Evolutionary conservation across 108 stramenopile genomes (phyloP), one percentile per base, ranked within the genome.

Genomic region (Craspedostauros australis): DNA sequence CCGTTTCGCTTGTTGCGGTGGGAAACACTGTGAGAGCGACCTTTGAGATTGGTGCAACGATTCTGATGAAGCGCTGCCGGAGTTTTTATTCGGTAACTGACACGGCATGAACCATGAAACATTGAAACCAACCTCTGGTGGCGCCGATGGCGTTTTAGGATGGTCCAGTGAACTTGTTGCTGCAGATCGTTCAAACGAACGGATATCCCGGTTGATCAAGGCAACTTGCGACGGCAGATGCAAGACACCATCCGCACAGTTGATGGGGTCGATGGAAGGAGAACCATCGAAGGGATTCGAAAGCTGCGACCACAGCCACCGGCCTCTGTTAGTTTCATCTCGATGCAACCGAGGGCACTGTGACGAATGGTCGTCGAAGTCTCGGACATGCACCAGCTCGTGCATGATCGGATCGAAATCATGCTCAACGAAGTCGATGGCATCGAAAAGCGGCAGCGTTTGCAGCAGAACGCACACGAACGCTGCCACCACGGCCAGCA

Each of bases 201-300:
- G 39, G 26, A 62, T 36, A 23, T 30, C 50, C n/a, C 11, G 23
- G 16, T 58, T 47, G 0, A 27, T 25, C 37, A 71, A 12, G 16
- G 57, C 61, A 26, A 46, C 46, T 38, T 46, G 27, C 5, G 76
- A 50, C 8, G 76, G 76, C 30, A 77, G 41, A 50, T 73, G 76
- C 22, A 77, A 37, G 5, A 77, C 76, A 12, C 76, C 76, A 30
- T 64, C 46, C 29, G 44, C 25, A 39, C 76, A 77, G 41, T 77
- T 51, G 3, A 37, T n/a, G 24, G 18, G 14, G 19, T n/a, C 3
- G 55, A 41, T 40, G 49, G 15, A 15, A 16, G 42, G 11, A 45
- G 4, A 16, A 15, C 3, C 20, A 4, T 2, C 21, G 6, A 32
- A 37, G 44, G 25, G 52, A 20, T 53, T 45, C 19, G 53, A 5